A percentile compares a stretch with the other conserved stretches of the same genome.
Evolutionary conservation across 345 rosid species (phyloP).

Genomic region (Salix suchowensis): DNA sequence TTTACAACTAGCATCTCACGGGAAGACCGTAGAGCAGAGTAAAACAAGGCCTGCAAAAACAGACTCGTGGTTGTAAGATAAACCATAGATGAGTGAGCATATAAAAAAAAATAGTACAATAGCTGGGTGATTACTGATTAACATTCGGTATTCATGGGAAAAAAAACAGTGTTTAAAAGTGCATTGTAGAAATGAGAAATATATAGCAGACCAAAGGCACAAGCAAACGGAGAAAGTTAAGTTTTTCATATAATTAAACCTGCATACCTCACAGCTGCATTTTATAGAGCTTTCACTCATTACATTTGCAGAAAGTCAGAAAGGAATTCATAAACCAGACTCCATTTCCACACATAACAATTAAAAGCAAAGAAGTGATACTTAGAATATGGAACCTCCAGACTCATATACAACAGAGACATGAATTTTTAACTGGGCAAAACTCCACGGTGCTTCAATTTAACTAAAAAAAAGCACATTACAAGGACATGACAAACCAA

Average conservation of each 20-base stretch:
- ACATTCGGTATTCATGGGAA: not conserved
- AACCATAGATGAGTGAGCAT: not conserved
- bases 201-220: not conserved
- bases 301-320: not conserved
- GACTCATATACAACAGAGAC: not conserved
- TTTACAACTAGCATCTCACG: constrained; percentile 30
- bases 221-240: not conserved
- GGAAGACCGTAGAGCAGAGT: constrained; percentile 23
- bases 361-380: not conserved
- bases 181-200: not conserved
- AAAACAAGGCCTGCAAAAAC: constrained; percentile 25
- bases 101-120: not conserved
- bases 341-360: not conserved
- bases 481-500: not conserved
- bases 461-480: not conserved
- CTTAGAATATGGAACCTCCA: not conserved
- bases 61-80: not conserved
- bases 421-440: not conserved
- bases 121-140: not conserved
- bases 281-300: not conserved
- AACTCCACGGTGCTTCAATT: not conserved
- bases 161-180: not conserved
- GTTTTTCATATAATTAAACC: not conserved
- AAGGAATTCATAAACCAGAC: not conserved
- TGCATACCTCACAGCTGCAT: not conserved